Conservation (phyloP, 2,329 filamentous ascomycete genomes). For the Aspergillus melleus region DNA sequence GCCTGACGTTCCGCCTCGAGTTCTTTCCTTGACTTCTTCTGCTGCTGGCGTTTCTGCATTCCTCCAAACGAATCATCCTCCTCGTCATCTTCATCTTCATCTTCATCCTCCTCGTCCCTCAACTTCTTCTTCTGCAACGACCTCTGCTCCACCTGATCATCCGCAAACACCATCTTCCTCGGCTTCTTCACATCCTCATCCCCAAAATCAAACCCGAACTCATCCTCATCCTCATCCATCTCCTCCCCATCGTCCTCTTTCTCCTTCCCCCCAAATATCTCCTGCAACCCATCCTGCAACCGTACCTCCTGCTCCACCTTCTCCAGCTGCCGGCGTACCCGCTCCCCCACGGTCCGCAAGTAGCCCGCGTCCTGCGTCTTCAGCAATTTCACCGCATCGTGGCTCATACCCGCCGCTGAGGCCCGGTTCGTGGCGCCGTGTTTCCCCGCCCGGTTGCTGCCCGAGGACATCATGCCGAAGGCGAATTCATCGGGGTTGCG, state of each 20-base stretch:
- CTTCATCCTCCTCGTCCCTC: constrained; percentile 20
- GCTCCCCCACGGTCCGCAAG: constrained; percentile 58
- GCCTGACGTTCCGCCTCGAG: constrained; percentile 44
- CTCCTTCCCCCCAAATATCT: constrained; percentile 25
- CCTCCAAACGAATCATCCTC: constrained; percentile 20
- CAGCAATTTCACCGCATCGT: constrained; percentile 62
- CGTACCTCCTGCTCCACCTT: constrained; percentile 48
- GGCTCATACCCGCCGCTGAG: constrained; percentile 46
- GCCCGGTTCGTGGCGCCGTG: constrained; percentile 46
- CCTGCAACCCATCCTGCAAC: constrained; percentile 41
- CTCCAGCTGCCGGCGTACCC: constrained; percentile 54
- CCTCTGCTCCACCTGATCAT: constrained; percentile 37
- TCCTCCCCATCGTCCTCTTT: constrained; percentile 21
- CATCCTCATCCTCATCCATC: constrained; percentile 21
- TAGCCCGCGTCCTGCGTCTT: constrained; percentile 68
- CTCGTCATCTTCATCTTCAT: constrained; percentile 25
- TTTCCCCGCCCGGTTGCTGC: constrained; percentile 42
- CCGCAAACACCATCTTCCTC: constrained; percentile 42
- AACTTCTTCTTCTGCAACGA: constrained; percentile 24
- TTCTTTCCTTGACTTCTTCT: constrained; percentile 46
- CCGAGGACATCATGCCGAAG: constrained; percentile 62
- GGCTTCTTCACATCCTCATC: constrained; percentile 22
- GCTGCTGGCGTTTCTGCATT: constrained; percentile 14
- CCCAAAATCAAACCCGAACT: constrained; percentile 25
- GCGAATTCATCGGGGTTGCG: constrained; percentile 67